A percentile compares a stretch with the other conserved stretches of the same genome.
phyloP scores from a whole-genome alignment of 2,329 filamentous ascomycete species.

The Aspergillus terreus region DNA sequence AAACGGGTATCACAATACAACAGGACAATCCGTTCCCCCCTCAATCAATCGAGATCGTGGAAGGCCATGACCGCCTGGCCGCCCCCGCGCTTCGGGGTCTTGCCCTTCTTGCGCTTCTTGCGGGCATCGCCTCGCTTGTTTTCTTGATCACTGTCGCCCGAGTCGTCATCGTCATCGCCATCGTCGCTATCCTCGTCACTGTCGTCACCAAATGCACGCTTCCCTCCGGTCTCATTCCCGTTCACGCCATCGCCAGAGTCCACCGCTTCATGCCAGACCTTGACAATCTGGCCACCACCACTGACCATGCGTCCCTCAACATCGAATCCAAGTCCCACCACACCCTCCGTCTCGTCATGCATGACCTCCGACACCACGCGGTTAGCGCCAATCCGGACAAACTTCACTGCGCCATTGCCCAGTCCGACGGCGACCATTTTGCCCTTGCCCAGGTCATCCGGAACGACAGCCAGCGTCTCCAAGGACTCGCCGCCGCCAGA shows the following conservation, averaged over 20 bases:
- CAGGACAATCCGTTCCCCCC: slow-evolving; percentile 1
- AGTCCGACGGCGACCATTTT: slow-evolving; percentile 71
- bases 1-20: slow-evolving; percentile 10
- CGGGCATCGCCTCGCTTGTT: slow-evolving; percentile 40
- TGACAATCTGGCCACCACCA: slow-evolving; percentile 79
- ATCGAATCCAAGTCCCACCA: slow-evolving; percentile 79
- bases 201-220: slow-evolving; percentile 36
- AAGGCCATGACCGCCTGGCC: slow-evolving; percentile 42
- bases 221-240: slow-evolving; percentile 32
- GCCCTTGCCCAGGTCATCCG: slow-evolving; percentile 63
- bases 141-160: slow-evolving; percentile 49
- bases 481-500: slow-evolving; percentile 70
- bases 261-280: slow-evolving; percentile 78
- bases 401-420: slow-evolving; percentile 72
- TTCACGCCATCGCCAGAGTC: slow-evolving; percentile 48
- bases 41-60: slow-evolving; percentile 38
- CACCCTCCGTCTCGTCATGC: slow-evolving; percentile 85
- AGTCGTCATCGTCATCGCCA: slow-evolving; percentile 33
- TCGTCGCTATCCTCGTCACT: slow-evolving; percentile 42
- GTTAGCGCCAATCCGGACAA: slow-evolving; percentile 71
- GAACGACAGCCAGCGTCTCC: slow-evolving; percentile 71
- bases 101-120: slow-evolving; percentile 45
- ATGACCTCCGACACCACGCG: slow-evolving; percentile 65
- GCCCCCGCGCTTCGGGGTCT: slow-evolving; percentile 39
- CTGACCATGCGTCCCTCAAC: slow-evolving; percentile 81